A percentile compares a stretch with the other conserved stretches of the same genome.
Evolutionary conservation across 2,329 filamentous ascomycete genomes (phyloP).

Genomic region (Colletotrichum orbiculare): DNA sequence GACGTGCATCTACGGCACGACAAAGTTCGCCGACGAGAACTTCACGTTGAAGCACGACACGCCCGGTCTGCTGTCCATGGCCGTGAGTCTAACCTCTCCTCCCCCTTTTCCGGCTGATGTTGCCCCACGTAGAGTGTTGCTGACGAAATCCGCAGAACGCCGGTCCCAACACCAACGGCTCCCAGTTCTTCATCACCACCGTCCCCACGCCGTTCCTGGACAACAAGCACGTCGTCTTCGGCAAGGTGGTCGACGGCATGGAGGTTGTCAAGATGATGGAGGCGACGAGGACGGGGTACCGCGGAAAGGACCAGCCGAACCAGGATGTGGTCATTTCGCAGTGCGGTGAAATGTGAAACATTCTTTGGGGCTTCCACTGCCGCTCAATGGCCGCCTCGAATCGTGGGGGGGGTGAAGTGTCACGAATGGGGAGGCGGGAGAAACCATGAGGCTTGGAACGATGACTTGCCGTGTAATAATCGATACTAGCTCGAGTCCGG

Average conservation of each 20-base stretch:
- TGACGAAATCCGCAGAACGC: slow-evolving; percentile 71
- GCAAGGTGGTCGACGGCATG: slow-evolving; percentile 88
- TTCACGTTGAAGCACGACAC: slow-evolving; percentile 83
- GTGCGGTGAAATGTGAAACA: slow-evolving; percentile 88
- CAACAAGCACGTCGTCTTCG: slow-evolving; percentile 95
- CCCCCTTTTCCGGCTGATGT: slow-evolving; percentile 1
- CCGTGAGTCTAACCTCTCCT: slow-evolving; percentile 67
- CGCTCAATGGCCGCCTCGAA: too few relatives aligned
- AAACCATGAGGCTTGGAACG: too few relatives aligned
- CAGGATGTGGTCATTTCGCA: slow-evolving; percentile 86
- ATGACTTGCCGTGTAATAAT: too few relatives aligned
- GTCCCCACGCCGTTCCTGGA: slow-evolving; percentile 88
- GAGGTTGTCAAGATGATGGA: slow-evolving; percentile 94
- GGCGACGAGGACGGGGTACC: slow-evolving; percentile 82
- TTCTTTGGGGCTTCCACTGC: neutral
- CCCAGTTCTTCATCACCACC: slow-evolving; percentile 97
- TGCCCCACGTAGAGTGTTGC: neutral
- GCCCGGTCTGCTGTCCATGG: slow-evolving; percentile 90
- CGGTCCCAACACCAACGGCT: slow-evolving; percentile 92
- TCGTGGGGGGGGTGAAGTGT: too few relatives aligned
- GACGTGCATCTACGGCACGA: slow-evolving; percentile 86
- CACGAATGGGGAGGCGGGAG: too few relatives aligned
- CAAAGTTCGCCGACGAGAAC: slow-evolving; percentile 90
- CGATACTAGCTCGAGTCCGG: too few relatives aligned
- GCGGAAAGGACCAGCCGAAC: slow-evolving; percentile 82